Base-by-base conservation (phyloP, 2,329 filamentous ascomycete genomes). In the Cladosporium sp. region DNA sequence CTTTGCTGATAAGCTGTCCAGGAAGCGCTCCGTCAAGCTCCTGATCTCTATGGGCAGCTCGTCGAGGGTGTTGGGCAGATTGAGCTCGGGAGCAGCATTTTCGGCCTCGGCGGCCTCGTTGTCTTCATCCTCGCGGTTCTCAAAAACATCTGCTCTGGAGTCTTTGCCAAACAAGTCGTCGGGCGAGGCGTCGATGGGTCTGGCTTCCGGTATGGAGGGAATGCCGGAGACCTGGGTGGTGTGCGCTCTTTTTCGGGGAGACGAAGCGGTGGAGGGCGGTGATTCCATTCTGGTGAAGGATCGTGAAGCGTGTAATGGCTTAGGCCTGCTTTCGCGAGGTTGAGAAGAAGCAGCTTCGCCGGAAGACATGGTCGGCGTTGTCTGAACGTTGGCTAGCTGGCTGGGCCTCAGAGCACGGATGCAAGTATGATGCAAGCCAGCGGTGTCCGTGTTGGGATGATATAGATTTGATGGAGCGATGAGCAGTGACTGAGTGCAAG, bases 1-100 rank as follows among this genome's bases (percentile, higher is more conserved):
- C 74, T 88, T 96, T 60, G 89, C 89, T 42, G 84, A 87, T 20
- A 99, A 74, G 6, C 89, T 92, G 55, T 96, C 89, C 63, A 97
- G 85, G 66, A 99, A 99, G 64, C 88, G 88, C 69, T 97, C 92
- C 17, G 87, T 89, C 65, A 96, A 73, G 68, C 89, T 93, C 52
- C 93, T 80, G 53, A 99, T 81, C 77, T 99, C 93, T 62, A 96
- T 93, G 12, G 93, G 93, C 37, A 99, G 82, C 63, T 96, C 88
- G 61, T 95, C 89, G 56, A 93, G 85, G 51, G 88, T 85, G 56
- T 88, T 80, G 3, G 86, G 74, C 11, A 75, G 59, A 38, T 66
- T 60, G 47, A 68, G 50, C 43, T 66, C 66, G 2, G 62, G 60
- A 15, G 54, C 60, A n/a, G 53, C 54, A 9, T 53, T 51, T 18